phyloP scores from a whole-genome alignment of 768 basidiomycete species.

The Trametes maxima region DNA sequence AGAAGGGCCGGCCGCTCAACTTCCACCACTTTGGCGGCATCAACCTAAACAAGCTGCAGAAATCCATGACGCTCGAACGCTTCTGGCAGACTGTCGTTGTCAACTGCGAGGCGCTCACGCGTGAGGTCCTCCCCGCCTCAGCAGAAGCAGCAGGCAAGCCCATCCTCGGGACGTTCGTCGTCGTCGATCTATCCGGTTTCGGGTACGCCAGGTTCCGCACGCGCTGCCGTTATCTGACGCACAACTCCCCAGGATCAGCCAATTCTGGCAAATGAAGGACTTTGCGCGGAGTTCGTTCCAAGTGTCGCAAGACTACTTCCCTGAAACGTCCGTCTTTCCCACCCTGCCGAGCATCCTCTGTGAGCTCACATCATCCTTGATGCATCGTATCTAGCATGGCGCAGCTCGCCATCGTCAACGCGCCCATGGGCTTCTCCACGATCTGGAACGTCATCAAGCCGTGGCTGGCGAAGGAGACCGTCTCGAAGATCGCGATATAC shows the following conservation, averaged over 20 bases:
- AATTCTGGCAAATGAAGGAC: constrained; percentile 78
- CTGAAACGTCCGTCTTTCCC: constrained; percentile 61
- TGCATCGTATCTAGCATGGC: constrained; percentile 56
- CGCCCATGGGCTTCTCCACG: constrained; percentile 69
- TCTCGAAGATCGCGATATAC: constrained; percentile 65
- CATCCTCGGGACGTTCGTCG: constrained; percentile 58
- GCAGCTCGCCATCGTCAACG: constrained; percentile 69
- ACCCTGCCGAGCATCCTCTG: neutral
- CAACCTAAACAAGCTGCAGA: constrained; percentile 41
- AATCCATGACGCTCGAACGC: constrained; percentile 33
- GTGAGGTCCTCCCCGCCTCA: constrained; percentile 70
- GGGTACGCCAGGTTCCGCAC: constrained; percentile 47
- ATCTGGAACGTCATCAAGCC: constrained; percentile 72
- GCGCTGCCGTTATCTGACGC: neutral
- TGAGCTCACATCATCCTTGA: neutral
- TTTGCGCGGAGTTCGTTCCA: constrained; percentile 67
- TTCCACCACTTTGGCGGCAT: constrained; percentile 64
- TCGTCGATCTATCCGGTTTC: constrained; percentile 73
- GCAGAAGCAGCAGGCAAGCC: constrained; percentile 53
- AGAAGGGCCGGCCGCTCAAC: constrained; percentile 76
- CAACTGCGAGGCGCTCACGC: constrained; percentile 62
- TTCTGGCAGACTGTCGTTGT: constrained; percentile 61
- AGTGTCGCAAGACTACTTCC: constrained; percentile 77
- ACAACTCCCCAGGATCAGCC: constrained; percentile 46
- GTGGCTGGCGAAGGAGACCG: constrained; percentile 76